A percentile compares a stretch with the other conserved stretches of the same genome.
Evolutionary conservation across 164 flowering plant genomes (phyloP).

Genomic region (Vitis riparia): DNA sequence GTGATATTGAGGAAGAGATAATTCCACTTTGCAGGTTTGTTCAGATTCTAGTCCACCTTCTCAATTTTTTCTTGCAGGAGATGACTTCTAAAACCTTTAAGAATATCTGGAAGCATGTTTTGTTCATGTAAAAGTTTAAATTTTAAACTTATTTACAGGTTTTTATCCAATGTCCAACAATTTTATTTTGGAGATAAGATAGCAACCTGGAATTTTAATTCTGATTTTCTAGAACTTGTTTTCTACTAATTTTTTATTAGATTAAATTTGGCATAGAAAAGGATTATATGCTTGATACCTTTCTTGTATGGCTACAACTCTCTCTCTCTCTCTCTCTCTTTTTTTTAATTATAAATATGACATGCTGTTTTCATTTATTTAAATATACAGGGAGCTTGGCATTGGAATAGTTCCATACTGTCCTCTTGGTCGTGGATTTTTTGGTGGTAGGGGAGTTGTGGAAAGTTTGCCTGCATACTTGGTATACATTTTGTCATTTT

Average conservation of each 20-base stretch:
- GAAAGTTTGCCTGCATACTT: slow-evolving; percentile 25
- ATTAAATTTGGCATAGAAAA: no score
- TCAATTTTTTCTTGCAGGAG: no score
- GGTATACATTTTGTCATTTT: no score
- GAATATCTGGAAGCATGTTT: no score
- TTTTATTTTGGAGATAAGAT: background rate
- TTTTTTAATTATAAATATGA: no score
- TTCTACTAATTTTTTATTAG: background rate
- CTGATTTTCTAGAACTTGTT: background rate
- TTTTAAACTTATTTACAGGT: no score
- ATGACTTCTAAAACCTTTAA: no score
- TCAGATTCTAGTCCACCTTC: background rate
- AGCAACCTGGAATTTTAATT: background rate
- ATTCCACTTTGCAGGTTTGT: slow-evolving; percentile 41
- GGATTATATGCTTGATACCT: background rate
- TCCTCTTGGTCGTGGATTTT: slow-evolving; percentile 52
- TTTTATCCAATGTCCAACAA: no score
- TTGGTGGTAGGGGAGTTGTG: slow-evolving; percentile 38
- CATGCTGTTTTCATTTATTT: background rate
- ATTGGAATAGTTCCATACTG: slow-evolving; percentile 46
- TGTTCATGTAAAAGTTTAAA: no score
- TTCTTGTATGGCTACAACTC: no score
- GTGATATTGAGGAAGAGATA: slow-evolving; percentile 39
- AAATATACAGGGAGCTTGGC: slow-evolving; percentile 37
- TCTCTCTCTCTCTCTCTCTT: no score